Evolutionary conservation across 495 filamentous ascomycete species (phyloP), one percentile per base, ranked within the genome.

Genomic region (Penicillium alfredii): DNA sequence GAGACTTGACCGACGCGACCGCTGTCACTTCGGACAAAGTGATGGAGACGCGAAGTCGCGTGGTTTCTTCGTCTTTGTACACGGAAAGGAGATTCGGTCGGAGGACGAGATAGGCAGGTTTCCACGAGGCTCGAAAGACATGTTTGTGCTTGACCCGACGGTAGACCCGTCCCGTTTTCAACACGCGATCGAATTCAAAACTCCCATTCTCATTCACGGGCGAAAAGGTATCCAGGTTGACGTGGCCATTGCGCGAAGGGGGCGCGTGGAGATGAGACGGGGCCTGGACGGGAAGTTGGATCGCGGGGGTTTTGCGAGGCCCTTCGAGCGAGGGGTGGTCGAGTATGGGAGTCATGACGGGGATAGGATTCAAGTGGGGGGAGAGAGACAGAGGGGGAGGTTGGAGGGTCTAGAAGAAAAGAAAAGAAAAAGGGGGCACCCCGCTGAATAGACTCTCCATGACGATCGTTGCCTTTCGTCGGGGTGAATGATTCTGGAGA

Each of bases 171-270:
- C 90, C 89, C 31, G 80, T 78, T 63, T 94, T 95, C 51, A 97
- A 63, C 25, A 96, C 86, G 10, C 88, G 80, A 56, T 98, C 92
- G 52, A 93, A 92, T 49, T 87, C 88, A 58, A 94, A 98, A 55
- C 85, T 87, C 22, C 92, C 92, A 55, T 96, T 88, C 60, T 95
- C 85, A 50, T 94, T 92, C 41, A 97, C 86, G 5, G 87, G 86
- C 10, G 79, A 83, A 50, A 80, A 78, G 7, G 75, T 73, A 38
- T 96, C 78, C 8, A 78, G 53, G 41, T 71, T 76, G 29, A 82
- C 57, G 51, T 77, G 69, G 19, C 69, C 68, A 29, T 54, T 76
- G 55, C 69, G 60, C 47, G 52, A 42, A 16, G 43, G 42, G 8
- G 44, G 30, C 15, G 39, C 36, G 23, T 36, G 47, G 24, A 46